Conservation (phyloP, 1,284 basidiomycete genomes). For the Inonotus obliquus region DNA sequence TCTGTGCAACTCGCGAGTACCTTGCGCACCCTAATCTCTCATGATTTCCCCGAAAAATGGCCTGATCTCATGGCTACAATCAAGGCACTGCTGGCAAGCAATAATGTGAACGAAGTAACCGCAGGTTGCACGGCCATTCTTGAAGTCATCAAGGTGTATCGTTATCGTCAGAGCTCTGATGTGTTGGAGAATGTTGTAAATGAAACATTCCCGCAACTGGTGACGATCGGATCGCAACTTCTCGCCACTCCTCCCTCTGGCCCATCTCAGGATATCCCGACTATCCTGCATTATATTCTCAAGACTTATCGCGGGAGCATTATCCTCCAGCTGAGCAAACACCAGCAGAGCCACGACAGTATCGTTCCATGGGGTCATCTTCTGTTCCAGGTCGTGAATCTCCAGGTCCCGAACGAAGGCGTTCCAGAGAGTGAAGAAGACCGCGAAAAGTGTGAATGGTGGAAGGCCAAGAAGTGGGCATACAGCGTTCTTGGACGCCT, state of each 20-base stretch:
- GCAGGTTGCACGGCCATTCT: slow-evolving; percentile 74
- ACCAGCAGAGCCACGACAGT: slow-evolving; percentile 70
- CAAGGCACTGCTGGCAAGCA: slow-evolving; percentile 57
- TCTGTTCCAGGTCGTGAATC: slow-evolving; percentile 71
- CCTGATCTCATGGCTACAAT: slow-evolving; percentile 57
- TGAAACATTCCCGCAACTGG: slow-evolving; percentile 69
- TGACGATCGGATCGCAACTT: slow-evolving; percentile 62
- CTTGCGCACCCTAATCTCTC: slow-evolving; percentile 63
- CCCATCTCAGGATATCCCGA: slow-evolving; percentile 62
- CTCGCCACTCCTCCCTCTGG: slow-evolving; percentile 53
- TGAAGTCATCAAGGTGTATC: slow-evolving; percentile 71
- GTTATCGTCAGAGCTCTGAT: slow-evolving; percentile 60
- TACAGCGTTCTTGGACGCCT: slow-evolving; percentile 69
- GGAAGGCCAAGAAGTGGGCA: slow-evolving; percentile 89
- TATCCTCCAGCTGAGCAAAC: slow-evolving; percentile 60
- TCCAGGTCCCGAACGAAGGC: slow-evolving; percentile 58
- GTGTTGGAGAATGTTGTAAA: slow-evolving; percentile 54
- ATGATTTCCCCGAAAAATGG: slow-evolving; percentile 78
- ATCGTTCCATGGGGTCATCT: slow-evolving; percentile 82
- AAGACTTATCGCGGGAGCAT: slow-evolving; percentile 82
- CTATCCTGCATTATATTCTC: slow-evolving; percentile 76
- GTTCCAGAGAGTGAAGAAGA: slow-evolving; percentile 72
- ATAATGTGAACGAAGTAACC: slow-evolving; percentile 64
- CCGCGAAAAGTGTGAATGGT: slow-evolving; percentile 76
- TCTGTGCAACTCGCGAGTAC: slow-evolving; percentile 69